These are phyloP conservation scores for Leccinum variicolor DNA, from an alignment of 768 basidiomycete species.

Conservation along the genomic window DNA sequence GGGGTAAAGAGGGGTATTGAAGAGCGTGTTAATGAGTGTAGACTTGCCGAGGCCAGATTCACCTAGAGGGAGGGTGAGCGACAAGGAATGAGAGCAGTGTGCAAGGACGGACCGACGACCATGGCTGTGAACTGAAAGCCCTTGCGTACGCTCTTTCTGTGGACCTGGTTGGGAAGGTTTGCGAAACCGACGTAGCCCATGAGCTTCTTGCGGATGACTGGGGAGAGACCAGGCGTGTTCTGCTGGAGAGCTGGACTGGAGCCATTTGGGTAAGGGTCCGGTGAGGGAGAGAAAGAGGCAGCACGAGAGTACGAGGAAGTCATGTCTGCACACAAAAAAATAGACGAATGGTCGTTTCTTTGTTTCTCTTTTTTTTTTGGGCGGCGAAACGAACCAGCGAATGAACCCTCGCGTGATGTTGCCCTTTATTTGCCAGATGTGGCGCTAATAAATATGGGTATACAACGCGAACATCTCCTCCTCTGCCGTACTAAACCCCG, in stretches of 20 bases:
- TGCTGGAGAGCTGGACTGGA: constrained; percentile 58
- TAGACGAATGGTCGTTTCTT: constrained; percentile 31
- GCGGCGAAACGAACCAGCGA: constrained; percentile 38
- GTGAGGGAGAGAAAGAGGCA: constrained; percentile 51
- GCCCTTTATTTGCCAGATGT: constrained; percentile 35
- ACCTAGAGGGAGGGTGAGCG: constrained; percentile 45
- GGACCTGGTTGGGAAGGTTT: constrained; percentile 98
- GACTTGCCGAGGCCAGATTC: constrained; percentile 99
- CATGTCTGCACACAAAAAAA: constrained; percentile 45
- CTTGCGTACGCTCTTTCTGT: constrained; percentile 96
- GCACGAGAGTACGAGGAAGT: constrained; percentile 67
- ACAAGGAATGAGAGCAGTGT: background rate
- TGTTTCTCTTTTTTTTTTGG: constrained; percentile 46
- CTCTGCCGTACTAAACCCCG: background rate
- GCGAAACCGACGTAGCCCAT: constrained; percentile 96
- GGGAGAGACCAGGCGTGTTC: constrained; percentile 29
- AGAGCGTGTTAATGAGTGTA: constrained; percentile 97
- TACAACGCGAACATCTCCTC: constrained; percentile 40
- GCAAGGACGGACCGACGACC: constrained; percentile 85
- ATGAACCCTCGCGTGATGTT: constrained; percentile 22
- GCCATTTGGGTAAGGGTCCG: constrained; percentile 60
- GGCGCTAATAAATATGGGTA: constrained; percentile 32
- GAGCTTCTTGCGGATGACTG: constrained; percentile 80
- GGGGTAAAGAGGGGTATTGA: constrained; percentile 94
- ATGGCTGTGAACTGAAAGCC: constrained; percentile 99